Evolutionary conservation across 768 basidiomycete species (phyloP).

Genomic region (Hericium erinaceus): DNA sequence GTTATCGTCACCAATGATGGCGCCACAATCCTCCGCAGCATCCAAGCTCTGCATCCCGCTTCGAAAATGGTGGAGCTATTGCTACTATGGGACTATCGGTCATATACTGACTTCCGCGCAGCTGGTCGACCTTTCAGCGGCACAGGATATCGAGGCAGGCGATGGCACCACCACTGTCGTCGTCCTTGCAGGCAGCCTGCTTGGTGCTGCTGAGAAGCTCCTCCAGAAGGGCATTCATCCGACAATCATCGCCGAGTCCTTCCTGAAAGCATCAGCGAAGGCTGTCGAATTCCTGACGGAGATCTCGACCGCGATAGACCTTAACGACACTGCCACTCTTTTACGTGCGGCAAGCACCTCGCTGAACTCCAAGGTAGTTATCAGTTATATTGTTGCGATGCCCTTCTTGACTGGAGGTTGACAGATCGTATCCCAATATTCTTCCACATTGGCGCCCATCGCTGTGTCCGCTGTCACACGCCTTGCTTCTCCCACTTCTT

Average conservation of each 20-base stretch:
- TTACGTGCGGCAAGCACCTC: conserved; percentile 92
- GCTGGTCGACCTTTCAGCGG: conserved; percentile 96
- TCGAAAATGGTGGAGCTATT: conserved; percentile 76
- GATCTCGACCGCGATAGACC: conserved; percentile 85
- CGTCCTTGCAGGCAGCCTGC: conserved; percentile 86
- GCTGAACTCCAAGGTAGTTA: conserved; percentile 85
- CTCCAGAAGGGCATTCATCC: conserved; percentile 95
- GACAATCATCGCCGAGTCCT: conserved; percentile 92
- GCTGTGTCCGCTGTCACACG: conserved; percentile 95
- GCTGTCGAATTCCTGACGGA: conserved; percentile 91
- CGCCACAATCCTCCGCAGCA: conserved; percentile 91
- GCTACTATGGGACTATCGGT: neutral
- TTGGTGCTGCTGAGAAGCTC: conserved; percentile 96
- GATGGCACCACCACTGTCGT: conserved; percentile 98
- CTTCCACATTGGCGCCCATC: conserved; percentile 95
- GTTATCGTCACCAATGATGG: conserved; percentile 99
- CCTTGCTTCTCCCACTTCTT: conserved; percentile 78
- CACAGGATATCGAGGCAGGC: conserved; percentile 97
- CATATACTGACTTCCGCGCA: conserved; percentile 1
- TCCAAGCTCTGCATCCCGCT: conserved; percentile 94
- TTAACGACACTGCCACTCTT: conserved; percentile 77
- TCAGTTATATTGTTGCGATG: neutral
- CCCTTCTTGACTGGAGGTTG: neutral
- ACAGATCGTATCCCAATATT: conserved; percentile 98
- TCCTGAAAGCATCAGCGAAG: conserved; percentile 85